Percentiles rank a stretch among this genome's conserved stretches.
Evolutionary conservation across 352 stramenopile genomes (phyloP).

Genomic region (Globisporangium viniferum): DNA sequence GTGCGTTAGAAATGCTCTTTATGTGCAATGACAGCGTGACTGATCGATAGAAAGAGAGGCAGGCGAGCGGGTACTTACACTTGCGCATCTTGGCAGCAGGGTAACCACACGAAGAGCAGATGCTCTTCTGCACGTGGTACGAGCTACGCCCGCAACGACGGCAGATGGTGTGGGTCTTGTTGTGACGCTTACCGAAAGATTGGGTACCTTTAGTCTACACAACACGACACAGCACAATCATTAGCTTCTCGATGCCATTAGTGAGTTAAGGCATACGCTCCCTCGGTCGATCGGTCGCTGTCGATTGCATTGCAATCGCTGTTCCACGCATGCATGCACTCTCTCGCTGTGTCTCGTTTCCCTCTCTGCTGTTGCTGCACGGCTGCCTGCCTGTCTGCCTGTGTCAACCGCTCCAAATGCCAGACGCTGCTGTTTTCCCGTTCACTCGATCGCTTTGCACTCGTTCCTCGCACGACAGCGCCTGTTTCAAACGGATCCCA

Average conservation of each 20-base stretch:
- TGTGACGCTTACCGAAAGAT: slow-evolving; percentile 99
- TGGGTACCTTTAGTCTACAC: slow-evolving; percentile 99
- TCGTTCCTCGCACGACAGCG: not conserved
- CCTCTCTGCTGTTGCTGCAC: not conserved
- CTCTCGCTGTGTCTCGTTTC: not conserved
- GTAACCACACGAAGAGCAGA: slow-evolving; percentile 99
- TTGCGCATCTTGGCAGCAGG: slow-evolving; percentile 97
- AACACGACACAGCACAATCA: slow-evolving; percentile 10
- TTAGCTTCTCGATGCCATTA: not conserved
- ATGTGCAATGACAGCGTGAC: not conserved
- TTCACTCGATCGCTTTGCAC: not conserved
- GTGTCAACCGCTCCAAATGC: not conserved
- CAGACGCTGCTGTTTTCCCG: not conserved
- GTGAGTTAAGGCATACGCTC: not conserved
- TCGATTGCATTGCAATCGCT: not conserved
- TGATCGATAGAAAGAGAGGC: slow-evolving; percentile 2
- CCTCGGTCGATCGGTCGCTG: not conserved
- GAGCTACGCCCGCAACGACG: slow-evolving; percentile 98
- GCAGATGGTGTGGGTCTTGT: slow-evolving; percentile 99
- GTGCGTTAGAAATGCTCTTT: not conserved
- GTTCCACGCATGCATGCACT: not conserved
- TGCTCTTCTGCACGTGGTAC: slow-evolving; percentile 99
- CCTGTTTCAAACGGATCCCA: not conserved
- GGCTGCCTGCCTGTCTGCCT: not conserved
- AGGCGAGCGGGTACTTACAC: slow-evolving; percentile 52